Conservation (phyloP, 352 stramenopile species). For the Phytophthora boehmeriae region DNA sequence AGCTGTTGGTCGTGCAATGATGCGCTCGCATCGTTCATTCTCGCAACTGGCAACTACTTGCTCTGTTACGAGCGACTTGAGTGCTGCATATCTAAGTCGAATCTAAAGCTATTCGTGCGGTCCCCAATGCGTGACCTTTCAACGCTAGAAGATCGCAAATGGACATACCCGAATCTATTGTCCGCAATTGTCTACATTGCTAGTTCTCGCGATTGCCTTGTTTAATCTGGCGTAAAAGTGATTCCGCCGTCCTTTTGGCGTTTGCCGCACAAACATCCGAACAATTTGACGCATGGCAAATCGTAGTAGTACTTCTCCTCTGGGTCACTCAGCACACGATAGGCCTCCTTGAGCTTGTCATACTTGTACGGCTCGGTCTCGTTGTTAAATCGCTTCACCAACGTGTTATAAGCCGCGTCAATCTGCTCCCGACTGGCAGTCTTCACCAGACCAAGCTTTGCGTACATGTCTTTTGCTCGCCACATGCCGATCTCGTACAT, state of each 20-base stretch:
- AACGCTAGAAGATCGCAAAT: slow-evolving; percentile 23
- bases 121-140: slow-evolving; percentile 21
- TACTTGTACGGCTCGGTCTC: slow-evolving; percentile 86
- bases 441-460: slow-evolving; percentile 80
- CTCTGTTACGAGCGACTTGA: slow-evolving; percentile 3
- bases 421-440: slow-evolving; percentile 75
- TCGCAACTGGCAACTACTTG: slow-evolving; percentile 1
- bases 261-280: slow-evolving; percentile 79
- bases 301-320: slow-evolving; percentile 90
- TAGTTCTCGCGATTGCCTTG: background rate
- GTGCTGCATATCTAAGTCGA: background rate
- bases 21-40: slow-evolving; percentile 15
- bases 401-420: slow-evolving; percentile 77
- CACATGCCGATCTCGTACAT: slow-evolving; percentile 80
- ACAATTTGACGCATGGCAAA: slow-evolving; percentile 84
- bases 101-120: slow-evolving; percentile 12
- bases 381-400: slow-evolving; percentile 88
- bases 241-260: slow-evolving; percentile 80
- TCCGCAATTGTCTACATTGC: background rate
- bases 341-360: slow-evolving; percentile 81
- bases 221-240: slow-evolving; percentile 73
- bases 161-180: background rate
- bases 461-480: slow-evolving; percentile 80
- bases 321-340: slow-evolving; percentile 74
- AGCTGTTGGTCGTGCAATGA: slow-evolving; percentile 14